phyloP scores from a whole-genome alignment of 2,329 filamentous ascomycete genomes.

The Beauveria australis region DNA sequence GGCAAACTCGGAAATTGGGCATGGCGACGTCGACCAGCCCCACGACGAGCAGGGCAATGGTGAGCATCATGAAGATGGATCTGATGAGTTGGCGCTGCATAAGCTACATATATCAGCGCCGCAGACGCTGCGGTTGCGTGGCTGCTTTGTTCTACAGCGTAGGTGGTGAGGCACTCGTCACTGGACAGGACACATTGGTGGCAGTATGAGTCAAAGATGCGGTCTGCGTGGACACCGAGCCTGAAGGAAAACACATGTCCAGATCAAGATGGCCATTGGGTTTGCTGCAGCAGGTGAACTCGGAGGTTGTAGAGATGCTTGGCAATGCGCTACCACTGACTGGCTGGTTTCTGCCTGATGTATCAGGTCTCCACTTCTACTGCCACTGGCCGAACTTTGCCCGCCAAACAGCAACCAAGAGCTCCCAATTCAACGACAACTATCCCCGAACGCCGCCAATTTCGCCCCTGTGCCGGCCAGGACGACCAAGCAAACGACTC shows the following conservation, averaged over 20 bases:
- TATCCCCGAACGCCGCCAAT: not conserved
- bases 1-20: slow-evolving; percentile 3
- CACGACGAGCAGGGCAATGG: not conserved
- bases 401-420: slow-evolving; percentile 14
- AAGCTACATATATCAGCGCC: not conserved
- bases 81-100: slow-evolving; percentile 2
- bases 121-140: not conserved
- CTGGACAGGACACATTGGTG: not conserved
- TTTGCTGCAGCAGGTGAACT: not conserved
- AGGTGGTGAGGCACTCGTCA: not conserved
- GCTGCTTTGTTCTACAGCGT: not conserved
- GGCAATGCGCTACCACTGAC: not conserved
- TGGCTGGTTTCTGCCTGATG: slow-evolving; percentile 10
- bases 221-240: not conserved
- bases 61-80: not conserved
- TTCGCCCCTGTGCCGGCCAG: not conserved
- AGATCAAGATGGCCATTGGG: not conserved
- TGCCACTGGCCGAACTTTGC: slow-evolving; percentile 10
- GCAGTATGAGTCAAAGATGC: not conserved
- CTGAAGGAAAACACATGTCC: not conserved
- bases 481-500: slow-evolving; percentile 12
- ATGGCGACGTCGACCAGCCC: not conserved
- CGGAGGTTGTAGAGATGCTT: not conserved
- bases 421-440: slow-evolving; percentile 2
- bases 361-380: slow-evolving; percentile 6